A percentile compares a stretch with the other conserved stretches of the same genome.
These are phyloP conservation scores for Alternaria solani DNA, from an alignment of 2,329 filamentous ascomycete species.

Conservation along the genomic window DNA sequence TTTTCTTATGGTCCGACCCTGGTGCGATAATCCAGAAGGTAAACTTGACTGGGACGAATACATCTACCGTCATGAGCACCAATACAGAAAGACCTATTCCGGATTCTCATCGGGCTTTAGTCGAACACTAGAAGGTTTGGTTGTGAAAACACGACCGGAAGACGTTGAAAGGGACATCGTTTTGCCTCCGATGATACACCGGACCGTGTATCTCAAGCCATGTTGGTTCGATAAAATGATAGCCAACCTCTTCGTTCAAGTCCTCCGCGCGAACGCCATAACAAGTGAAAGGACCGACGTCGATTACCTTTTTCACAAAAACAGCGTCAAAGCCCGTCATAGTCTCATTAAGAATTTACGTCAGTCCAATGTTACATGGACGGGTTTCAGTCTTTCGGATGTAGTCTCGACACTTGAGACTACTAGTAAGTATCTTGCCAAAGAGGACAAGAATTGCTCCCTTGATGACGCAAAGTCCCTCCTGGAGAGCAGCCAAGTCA, in stretches of 20 bases:
- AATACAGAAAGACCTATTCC: conserved; percentile 64
- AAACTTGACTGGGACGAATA: conserved; percentile 78
- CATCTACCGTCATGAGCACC: conserved; percentile 62
- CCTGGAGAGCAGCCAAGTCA: conserved; percentile 69
- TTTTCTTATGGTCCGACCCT: conserved; percentile 80
- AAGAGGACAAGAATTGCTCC: conserved; percentile 67
- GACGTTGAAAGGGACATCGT: conserved; percentile 71
- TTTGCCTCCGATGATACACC: conserved; percentile 77
- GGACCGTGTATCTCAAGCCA: conserved; percentile 76
- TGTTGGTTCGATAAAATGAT: conserved; percentile 85
- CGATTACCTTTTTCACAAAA: conserved; percentile 88
- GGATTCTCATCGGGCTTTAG: conserved; percentile 67
- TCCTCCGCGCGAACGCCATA: conserved; percentile 84
- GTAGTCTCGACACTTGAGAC: conserved; percentile 71
- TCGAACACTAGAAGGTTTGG: conserved; percentile 76
- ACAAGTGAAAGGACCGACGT: conserved; percentile 83
- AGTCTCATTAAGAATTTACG: conserved; percentile 79
- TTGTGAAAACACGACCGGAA: conserved; percentile 78
- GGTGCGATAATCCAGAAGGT: conserved; percentile 71
- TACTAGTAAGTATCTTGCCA: conserved; percentile 71
- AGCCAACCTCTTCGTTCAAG: conserved; percentile 83
- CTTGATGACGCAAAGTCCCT: conserved; percentile 69
- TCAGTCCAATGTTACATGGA: conserved; percentile 86
- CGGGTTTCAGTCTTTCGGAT: conserved; percentile 72
- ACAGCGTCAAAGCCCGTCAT: conserved; percentile 71